phyloP scores from a whole-genome alignment of 148 eudicot species.

The Rhododendron ferrugineum region DNA sequence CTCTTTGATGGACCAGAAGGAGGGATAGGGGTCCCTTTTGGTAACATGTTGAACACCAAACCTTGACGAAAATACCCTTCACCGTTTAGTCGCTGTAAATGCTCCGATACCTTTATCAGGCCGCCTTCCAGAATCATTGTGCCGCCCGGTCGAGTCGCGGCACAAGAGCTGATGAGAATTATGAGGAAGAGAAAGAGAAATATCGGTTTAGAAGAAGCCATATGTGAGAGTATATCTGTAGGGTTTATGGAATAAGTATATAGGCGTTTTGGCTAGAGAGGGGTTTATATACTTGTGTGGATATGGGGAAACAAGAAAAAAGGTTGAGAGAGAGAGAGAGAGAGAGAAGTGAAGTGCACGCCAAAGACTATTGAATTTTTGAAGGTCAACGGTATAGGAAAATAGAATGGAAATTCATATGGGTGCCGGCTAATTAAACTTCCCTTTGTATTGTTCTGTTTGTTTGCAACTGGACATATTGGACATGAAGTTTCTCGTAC shows the following conservation, averaged over 20 bases:
- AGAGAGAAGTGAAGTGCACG: neutral
- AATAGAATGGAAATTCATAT: neutral
- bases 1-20: constrained; percentile 27
- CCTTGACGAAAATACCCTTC: neutral
- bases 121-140: neutral
- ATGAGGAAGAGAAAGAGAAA: neutral
- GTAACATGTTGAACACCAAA: constrained; percentile 11
- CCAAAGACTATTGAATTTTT: constrained; percentile 4
- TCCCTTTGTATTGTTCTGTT: neutral
- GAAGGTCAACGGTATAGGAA: constrained; percentile 9
- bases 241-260: neutral
- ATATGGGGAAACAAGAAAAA: neutral
- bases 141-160: constrained; percentile 1
- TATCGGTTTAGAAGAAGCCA: constrained; percentile 8
- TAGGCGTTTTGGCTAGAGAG: neutral
- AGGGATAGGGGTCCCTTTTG: constrained; percentile 17
- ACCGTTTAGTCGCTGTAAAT: neutral
- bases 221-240: neutral
- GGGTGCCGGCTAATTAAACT: constrained; percentile 10
- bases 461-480: neutral
- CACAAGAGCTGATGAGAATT: neutral
- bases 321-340: neutral
- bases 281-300: neutral
- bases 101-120: neutral
- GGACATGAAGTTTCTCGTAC: too few relatives aligned